A percentile compares a stretch with the other conserved stretches of the same genome.
phyloP scores from a whole-genome alignment of 257 asterid genomes.

The Cynanchum wilfordii region DNA sequence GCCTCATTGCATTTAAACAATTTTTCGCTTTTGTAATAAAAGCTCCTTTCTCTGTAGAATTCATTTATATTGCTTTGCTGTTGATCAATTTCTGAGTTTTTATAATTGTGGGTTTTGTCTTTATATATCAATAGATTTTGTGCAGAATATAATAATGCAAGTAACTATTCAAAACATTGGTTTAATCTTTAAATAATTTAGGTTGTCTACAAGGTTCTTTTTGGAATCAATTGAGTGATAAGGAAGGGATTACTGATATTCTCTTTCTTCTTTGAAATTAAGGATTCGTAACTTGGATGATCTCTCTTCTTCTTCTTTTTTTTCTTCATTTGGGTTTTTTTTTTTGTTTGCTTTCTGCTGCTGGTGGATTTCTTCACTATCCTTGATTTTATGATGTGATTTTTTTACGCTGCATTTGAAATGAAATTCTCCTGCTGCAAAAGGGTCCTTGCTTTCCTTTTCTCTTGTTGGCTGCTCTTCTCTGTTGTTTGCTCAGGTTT shows the following conservation, averaged over 20 bases:
- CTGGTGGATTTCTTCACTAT: slow-evolving; percentile 19
- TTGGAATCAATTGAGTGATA: slow-evolving; percentile 33
- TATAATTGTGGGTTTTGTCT: slow-evolving; percentile 26
- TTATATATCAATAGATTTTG: slow-evolving; percentile 24
- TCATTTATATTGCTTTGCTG: slow-evolving; percentile 25
- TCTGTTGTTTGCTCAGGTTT: slow-evolving; percentile 56
- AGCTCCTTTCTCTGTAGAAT: slow-evolving; percentile 10
- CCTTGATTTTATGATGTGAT: slow-evolving; percentile 23
- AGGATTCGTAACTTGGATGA: slow-evolving; percentile 14
- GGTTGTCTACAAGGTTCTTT: slow-evolving; percentile 15
- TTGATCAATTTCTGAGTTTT: slow-evolving; percentile 9
- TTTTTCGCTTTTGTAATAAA: background rate
- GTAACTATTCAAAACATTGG: slow-evolving; percentile 13
- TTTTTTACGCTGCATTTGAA: slow-evolving; percentile 26
- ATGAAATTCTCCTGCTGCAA: slow-evolving; percentile 50
- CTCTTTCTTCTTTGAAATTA: slow-evolving; percentile 12
- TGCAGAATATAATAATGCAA: slow-evolving; percentile 23
- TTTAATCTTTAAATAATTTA: slow-evolving; percentile 17
- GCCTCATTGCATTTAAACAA: slow-evolving; percentile 3
- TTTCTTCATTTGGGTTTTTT: slow-evolving; percentile 4
- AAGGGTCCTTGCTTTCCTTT: slow-evolving; percentile 42
- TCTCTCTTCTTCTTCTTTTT: slow-evolving; percentile 5
- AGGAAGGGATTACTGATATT: slow-evolving; percentile 40
- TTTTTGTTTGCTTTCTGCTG: slow-evolving; percentile 10
- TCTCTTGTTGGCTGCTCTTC: slow-evolving; percentile 37